These are phyloP conservation scores for Aspergillus quadricinctus DNA, from an alignment of 2,329 filamentous ascomycete species.

Conservation along the genomic window DNA sequence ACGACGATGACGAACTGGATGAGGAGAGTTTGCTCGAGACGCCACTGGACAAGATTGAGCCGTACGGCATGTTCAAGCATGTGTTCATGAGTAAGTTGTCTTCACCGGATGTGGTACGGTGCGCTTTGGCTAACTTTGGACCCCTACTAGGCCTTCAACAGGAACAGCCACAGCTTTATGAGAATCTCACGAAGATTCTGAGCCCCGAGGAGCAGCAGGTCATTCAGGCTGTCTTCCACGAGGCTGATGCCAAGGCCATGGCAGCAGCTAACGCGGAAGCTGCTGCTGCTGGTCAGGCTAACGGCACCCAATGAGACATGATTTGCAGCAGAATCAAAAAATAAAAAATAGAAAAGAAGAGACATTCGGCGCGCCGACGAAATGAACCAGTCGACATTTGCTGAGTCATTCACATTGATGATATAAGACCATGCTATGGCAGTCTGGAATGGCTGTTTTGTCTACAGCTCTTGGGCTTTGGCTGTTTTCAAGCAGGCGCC, in stretches of 20 bases:
- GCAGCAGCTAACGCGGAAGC: slow-evolving; percentile 37
- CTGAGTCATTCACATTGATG: slow-evolving; percentile 10
- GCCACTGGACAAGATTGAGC: slow-evolving; percentile 90
- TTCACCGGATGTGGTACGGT: not conserved
- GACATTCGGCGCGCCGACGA: slow-evolving; percentile 12
- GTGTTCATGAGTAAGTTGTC: slow-evolving; percentile 69
- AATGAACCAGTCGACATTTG: slow-evolving; percentile 15
- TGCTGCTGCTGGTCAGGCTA: slow-evolving; percentile 32
- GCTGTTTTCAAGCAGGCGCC: slow-evolving; percentile 8
- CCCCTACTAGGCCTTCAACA: slow-evolving; percentile 68
- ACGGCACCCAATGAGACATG: slow-evolving; percentile 26
- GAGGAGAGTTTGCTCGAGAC: slow-evolving; percentile 91
- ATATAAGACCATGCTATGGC: slow-evolving; percentile 14
- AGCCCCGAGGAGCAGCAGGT: slow-evolving; percentile 75
- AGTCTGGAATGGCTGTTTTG: slow-evolving; percentile 13
- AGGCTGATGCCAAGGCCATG: slow-evolving; percentile 57
- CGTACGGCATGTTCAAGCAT: slow-evolving; percentile 82
- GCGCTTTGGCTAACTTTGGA: slow-evolving; percentile 25
- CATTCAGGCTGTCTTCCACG: slow-evolving; percentile 71
- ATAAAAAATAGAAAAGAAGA: slow-evolving; percentile 12
- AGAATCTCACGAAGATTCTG: slow-evolving; percentile 72
- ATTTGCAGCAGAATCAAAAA: slow-evolving; percentile 7
- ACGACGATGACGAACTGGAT: slow-evolving; percentile 86
- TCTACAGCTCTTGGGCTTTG: not conserved
- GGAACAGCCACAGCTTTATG: slow-evolving; percentile 85